A percentile compares a stretch with the other conserved stretches of the same genome.
Evolutionary conservation across 140 eudicot genomes (phyloP).

Genomic region (Ambrosia hybrid): DNA sequence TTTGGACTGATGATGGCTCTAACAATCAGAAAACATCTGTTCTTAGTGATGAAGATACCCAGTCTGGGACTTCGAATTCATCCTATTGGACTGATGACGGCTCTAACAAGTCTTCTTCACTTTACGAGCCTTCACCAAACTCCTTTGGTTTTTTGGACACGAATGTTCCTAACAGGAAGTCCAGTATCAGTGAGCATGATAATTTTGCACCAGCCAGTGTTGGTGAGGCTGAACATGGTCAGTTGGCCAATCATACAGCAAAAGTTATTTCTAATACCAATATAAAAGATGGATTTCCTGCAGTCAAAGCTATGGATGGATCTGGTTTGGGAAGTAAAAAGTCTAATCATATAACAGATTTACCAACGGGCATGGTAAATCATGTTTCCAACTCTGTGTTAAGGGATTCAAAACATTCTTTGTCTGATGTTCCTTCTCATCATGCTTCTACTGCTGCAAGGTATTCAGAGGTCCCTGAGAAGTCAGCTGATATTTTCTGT

Average conservation of each 20-base stretch:
- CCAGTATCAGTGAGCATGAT: constrained; percentile 32
- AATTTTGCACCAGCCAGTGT: constrained; percentile 20
- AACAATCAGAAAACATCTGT: constrained; percentile 26
- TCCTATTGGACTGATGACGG: too few relatives aligned
- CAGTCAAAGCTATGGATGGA: constrained; percentile 22
- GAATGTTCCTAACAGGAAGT: too few relatives aligned
- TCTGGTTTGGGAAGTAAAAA: constrained; percentile 33
- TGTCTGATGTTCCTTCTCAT: constrained; percentile 15
- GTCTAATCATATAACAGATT: constrained; percentile 24
- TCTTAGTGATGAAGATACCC: constrained; percentile 33
- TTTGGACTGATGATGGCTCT: constrained; percentile 42
- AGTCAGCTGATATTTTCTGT: constrained; percentile 10
- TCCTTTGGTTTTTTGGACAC: neutral
- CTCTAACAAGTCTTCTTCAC: constrained; percentile 27
- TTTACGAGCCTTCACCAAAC: constrained; percentile 44
- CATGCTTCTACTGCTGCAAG: constrained; percentile 18
- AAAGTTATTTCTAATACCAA: constrained; percentile 21
- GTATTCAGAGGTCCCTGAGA: constrained; percentile 17
- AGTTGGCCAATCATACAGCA: constrained; percentile 24
- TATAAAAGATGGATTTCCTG: neutral
- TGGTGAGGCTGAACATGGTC: constrained; percentile 21
- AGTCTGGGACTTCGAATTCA: neutral
- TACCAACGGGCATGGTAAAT: constrained; percentile 23
- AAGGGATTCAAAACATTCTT: too few relatives aligned
- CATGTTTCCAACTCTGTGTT: neutral